phyloP scores from a whole-genome alignment of 108 stramenopile species.

The Bacterosira constricta region DNA sequence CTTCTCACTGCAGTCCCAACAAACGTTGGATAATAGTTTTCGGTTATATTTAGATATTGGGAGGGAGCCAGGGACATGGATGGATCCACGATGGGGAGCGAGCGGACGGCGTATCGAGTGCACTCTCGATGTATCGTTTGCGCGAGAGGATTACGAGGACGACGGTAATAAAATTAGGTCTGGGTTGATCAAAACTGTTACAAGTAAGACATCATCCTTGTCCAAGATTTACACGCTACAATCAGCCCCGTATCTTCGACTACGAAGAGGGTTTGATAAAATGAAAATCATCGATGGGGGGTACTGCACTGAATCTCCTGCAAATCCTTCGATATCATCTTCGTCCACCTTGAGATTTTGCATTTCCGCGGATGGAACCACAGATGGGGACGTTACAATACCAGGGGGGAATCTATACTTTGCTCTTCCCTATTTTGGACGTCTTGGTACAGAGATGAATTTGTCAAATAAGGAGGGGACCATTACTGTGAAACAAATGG shows the following conservation, averaged over 20 bases:
- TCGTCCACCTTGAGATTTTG: conserved; percentile 63
- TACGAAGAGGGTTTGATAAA: conserved; percentile 68
- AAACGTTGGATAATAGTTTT: conserved; percentile 15
- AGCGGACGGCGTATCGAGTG: conserved; percentile 67
- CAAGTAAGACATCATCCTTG: conserved; percentile 29
- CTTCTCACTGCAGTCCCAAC: neutral
- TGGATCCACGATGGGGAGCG: conserved; percentile 84
- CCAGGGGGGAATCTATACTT: conserved; percentile 70
- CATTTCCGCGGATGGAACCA: conserved; percentile 59
- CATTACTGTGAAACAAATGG: conserved; percentile 72
- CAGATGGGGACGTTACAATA: conserved; percentile 64
- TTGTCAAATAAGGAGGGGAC: conserved; percentile 73
- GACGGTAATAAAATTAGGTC: conserved; percentile 27
- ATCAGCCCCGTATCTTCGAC: conserved; percentile 51
- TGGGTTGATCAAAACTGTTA: conserved; percentile 62
- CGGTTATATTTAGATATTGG: conserved; percentile 71
- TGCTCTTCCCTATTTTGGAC: conserved; percentile 75
- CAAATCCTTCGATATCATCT: neutral
- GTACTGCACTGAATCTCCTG: conserved; percentile 60
- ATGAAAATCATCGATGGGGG: conserved; percentile 61
- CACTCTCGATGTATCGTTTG: conserved; percentile 68
- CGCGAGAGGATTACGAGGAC: neutral
- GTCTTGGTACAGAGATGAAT: neutral
- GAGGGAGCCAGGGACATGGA: conserved; percentile 81
- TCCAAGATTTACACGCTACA: conserved; percentile 41